phyloP scores from a whole-genome alignment of 176 grass and related monocot species.

The Rhipidocladum racemiflorum region DNA sequence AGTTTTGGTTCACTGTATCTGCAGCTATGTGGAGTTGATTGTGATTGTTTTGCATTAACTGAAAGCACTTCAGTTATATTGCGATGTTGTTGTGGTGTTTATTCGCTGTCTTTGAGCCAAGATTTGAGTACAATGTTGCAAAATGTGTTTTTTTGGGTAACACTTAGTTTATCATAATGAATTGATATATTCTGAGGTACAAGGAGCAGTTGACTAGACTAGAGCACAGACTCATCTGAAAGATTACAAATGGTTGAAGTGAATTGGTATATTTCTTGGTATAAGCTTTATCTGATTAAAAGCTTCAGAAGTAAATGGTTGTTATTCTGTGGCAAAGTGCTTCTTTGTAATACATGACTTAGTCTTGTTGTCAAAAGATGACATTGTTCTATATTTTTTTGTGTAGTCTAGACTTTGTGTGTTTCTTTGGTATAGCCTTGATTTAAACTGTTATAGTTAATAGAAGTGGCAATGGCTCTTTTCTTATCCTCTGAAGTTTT shows the following conservation, averaged over 20 bases:
- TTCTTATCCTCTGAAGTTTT: not conserved
- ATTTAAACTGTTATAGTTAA: not conserved
- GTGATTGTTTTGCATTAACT: not conserved
- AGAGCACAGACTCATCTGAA: not conserved
- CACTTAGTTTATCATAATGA: not conserved
- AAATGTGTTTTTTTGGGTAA: not conserved
- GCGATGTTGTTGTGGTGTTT: not conserved
- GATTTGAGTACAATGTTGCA: not conserved
- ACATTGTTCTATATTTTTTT: not conserved
- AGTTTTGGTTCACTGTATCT: slow-evolving; percentile 4
- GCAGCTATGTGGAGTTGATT: not conserved
- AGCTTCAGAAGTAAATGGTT: not conserved
- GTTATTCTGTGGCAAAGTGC: not conserved
- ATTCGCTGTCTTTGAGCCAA: not conserved
- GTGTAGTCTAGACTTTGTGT: not conserved
- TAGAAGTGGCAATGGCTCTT: not conserved
- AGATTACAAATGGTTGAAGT: not conserved
- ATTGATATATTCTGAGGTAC: not conserved
- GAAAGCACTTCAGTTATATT: not conserved
- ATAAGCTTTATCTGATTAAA: not conserved
- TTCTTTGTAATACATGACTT: not conserved
- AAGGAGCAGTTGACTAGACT: not conserved
- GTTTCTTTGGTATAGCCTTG: not conserved
- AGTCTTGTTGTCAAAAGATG: not conserved
- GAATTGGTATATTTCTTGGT: not conserved